Base-by-base conservation (phyloP, 306 rosid genomes). In the Begonia fuchsioides region DNA sequence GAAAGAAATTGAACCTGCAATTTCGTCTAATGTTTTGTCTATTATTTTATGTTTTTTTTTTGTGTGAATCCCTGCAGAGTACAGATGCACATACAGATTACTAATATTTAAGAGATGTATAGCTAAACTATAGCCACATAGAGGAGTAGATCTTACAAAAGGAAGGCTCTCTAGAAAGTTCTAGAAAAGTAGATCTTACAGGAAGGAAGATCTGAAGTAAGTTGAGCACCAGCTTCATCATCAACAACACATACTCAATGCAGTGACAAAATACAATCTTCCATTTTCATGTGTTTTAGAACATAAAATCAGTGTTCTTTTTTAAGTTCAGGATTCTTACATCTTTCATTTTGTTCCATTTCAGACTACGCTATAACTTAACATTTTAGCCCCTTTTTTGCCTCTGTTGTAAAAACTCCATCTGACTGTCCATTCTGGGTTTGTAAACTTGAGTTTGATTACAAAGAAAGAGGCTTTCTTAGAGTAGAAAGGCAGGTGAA, bases 71-170 rank as follows among this genome's bases (percentile, higher is more conserved):
- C 35, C 6, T 62, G 61, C 80, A 81, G 86, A 79, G 80, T 84
- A 81, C 86, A 85, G 87, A 72, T 78, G 82, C 86, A 62, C 69
- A 76, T 72, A 76, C 65, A 68, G 73, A 72, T 66, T 72, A 60
- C 35, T 47, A 60, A 59, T 56, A 71, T 49, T 64, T 71, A 60
- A 26, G 35, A 73, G 94, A 79, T 88, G 97, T 83, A 81, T 81
- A 88, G 95, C 80, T 57, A 73, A 76, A 70, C 68, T 61, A 74
- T 76, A 81, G 81, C 86, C 67, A 84, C 82, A 70, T 74, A 66
- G 71, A 77, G 70, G 80, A 78, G 48, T 65, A 80, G 82, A 26
- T 26, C 35, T 26, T 26, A 26, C 35, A 26, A 26, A 26, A 4
- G 35, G 35, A 26, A 26, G 35, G 35, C 7, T 26, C 35, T 5